Conservation (phyloP, 148 eudicot genomes). For the Linanthus parryae region DNA sequence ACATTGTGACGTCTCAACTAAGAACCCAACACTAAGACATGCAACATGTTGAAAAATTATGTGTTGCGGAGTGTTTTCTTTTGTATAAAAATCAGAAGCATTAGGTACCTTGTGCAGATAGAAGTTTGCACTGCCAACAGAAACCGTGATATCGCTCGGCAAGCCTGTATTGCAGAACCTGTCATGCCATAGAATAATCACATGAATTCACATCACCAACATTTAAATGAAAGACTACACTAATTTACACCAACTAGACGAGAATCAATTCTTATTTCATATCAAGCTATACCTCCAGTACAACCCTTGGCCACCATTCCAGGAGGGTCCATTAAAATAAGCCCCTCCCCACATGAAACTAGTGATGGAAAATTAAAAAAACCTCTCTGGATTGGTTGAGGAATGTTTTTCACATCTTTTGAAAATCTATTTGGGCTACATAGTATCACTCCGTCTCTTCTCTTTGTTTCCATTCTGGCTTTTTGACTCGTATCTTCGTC, state of each 20-base stretch:
- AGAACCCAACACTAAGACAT: too few relatives aligned
- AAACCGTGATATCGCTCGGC: constrained; percentile 64
- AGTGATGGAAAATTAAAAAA: neutral
- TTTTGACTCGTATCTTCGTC: neutral
- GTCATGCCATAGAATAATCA: constrained; percentile 47
- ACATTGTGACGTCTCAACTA: too few relatives aligned
- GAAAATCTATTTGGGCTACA: neutral
- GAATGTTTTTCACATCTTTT: neutral
- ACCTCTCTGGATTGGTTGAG: neutral
- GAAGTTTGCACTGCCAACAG: constrained; percentile 52
- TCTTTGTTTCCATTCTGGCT: too few relatives aligned
- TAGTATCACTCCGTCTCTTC: too few relatives aligned
- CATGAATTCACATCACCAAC: constrained; percentile 21
- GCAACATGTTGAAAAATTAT: too few relatives aligned
- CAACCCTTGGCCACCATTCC: constrained; percentile 1
- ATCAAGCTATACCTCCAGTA: constrained; percentile 5
- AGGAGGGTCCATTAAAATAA: neutral
- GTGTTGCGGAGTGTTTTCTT: too few relatives aligned
- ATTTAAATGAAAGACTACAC: neutral
- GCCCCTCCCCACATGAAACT: neutral
- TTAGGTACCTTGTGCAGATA: constrained; percentile 81
- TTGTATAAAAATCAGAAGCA: neutral
- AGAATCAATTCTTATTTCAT: neutral
- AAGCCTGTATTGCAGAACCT: constrained; percentile 90
- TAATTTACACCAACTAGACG: neutral